Percentiles rank a stretch among this genome's conserved stretches.
phyloP scores from a whole-genome alignment of 306 rosid genomes.

The Notholithocarpus densiflorus region DNA sequence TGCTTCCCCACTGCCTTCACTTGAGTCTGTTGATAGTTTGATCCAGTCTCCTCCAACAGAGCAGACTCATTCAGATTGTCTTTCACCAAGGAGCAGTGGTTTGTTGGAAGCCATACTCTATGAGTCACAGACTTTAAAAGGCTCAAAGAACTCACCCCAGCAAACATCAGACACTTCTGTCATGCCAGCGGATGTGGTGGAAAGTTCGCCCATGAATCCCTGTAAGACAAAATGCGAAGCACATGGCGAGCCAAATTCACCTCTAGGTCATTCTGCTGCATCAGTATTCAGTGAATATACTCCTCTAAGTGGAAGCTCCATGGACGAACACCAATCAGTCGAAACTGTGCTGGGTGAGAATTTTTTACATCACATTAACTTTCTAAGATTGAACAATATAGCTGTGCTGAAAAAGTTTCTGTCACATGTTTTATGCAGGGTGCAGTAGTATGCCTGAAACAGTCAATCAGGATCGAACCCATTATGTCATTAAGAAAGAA shows the following conservation, averaged over 20 bases:
- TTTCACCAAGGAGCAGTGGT: slow-evolving; percentile 46
- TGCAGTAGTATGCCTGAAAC: slow-evolving; percentile 40
- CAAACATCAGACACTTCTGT: slow-evolving; percentile 31
- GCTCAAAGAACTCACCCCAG: slow-evolving; percentile 28
- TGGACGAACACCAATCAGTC: slow-evolving; percentile 36
- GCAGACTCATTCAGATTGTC: slow-evolving; percentile 30
- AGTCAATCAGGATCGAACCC: slow-evolving; percentile 25
- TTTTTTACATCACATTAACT: not conserved
- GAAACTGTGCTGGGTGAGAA: slow-evolving; percentile 51
- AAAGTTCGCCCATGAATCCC: slow-evolving; percentile 35
- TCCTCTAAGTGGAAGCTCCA: slow-evolving; percentile 48
- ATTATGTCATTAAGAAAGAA: not conserved
- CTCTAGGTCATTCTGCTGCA: slow-evolving; percentile 52
- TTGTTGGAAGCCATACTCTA: slow-evolving; percentile 48
- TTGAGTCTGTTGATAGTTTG: slow-evolving; percentile 49
- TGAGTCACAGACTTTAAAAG: slow-evolving; percentile 28
- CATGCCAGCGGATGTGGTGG: slow-evolving; percentile 26
- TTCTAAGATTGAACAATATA: not conserved
- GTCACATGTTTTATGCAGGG: slow-evolving; percentile 19
- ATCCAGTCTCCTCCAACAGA: slow-evolving; percentile 47
- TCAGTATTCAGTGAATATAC: slow-evolving; percentile 46
- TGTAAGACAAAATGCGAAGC: slow-evolving; percentile 13
- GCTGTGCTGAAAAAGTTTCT: not conserved
- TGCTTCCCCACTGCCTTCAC: slow-evolving; percentile 43
- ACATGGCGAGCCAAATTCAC: slow-evolving; percentile 34